A percentile compares a stretch with the other conserved stretches of the same genome.
Evolutionary conservation across 768 basidiomycete species (phyloP).

Genomic region (Nidularia sp.): DNA sequence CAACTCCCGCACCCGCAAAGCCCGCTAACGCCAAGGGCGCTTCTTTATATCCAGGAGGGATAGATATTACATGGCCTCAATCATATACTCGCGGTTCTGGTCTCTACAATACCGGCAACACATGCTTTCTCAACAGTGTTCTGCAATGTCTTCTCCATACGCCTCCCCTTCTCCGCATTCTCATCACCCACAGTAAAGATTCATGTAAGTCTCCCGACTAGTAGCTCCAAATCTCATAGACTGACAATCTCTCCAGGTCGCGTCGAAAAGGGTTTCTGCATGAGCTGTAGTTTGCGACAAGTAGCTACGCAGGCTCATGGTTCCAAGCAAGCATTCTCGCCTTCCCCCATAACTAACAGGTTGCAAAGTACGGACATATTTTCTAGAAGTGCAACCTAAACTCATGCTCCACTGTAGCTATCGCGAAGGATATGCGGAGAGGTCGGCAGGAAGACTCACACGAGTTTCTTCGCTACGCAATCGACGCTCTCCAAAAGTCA

Average conservation of each 20-base stretch:
- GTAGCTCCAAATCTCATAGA: constrained; percentile 1
- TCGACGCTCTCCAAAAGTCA: constrained; percentile 87
- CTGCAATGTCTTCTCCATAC: constrained; percentile 93
- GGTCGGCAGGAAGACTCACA: constrained; percentile 98
- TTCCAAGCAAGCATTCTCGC: constrained; percentile 49
- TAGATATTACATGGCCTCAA: constrained; percentile 64
- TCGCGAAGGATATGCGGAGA: constrained; percentile 86
- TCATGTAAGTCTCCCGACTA: constrained; percentile 50
- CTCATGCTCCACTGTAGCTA: constrained; percentile 42
- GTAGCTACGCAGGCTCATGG: constrained; percentile 54
- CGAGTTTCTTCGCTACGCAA: constrained; percentile 92
- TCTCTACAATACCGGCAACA: constrained; percentile 84
- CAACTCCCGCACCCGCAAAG: constrained; percentile 12
- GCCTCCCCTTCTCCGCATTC: constrained; percentile 70
- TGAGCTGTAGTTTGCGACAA: constrained; percentile 65
- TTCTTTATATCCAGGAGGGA: constrained; percentile 45
- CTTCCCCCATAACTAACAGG: constrained; percentile 59
- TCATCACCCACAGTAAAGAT: constrained; percentile 48
- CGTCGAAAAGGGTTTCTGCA: constrained; percentile 63
- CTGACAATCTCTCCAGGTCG: constrained; percentile 25
- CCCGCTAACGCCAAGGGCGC: constrained; percentile 23
- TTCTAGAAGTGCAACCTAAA: neutral
- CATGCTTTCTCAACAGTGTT: constrained; percentile 94
- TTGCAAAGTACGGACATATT: constrained; percentile 54
- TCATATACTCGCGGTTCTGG: constrained; percentile 51